These are phyloP conservation scores for Nicotiana benthamiana DNA, from an alignment of 257 asterid species.

Conservation along the genomic window DNA sequence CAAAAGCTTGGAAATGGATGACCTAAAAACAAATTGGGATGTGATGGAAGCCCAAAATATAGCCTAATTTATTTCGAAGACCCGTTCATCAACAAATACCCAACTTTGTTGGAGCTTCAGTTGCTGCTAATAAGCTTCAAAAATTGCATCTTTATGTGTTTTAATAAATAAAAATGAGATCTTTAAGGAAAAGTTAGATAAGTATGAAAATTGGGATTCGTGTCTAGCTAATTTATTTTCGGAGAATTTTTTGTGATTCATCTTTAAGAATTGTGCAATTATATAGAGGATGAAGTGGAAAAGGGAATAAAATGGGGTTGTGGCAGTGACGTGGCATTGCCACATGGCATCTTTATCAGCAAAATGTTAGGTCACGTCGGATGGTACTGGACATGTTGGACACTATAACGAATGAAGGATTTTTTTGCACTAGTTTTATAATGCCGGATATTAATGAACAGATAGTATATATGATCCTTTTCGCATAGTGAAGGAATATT, in stretches of 20 bases:
- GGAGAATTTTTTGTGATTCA: neutral
- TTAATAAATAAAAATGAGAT: neutral
- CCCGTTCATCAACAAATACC: slow-evolving; percentile 90
- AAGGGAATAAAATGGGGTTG: too few relatives aligned
- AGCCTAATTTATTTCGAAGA: slow-evolving; percentile 57
- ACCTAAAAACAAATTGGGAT: slow-evolving; percentile 79
- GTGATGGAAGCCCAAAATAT: slow-evolving; percentile 68
- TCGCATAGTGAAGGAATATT: too few relatives aligned
- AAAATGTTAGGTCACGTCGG: too few relatives aligned
- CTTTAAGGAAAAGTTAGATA: neutral
- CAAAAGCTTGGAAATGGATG: slow-evolving; percentile 81
- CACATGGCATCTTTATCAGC: too few relatives aligned
- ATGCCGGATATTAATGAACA: too few relatives aligned
- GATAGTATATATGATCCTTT: too few relatives aligned
- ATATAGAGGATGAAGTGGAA: too few relatives aligned
- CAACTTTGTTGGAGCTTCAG: slow-evolving; percentile 55
- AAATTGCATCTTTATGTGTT: neutral
- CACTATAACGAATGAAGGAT: accelerated
- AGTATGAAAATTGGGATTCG: neutral
- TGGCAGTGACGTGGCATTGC: too few relatives aligned
- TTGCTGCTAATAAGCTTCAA: slow-evolving; percentile 54
- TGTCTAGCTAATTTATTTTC: neutral
- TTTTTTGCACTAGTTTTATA: too few relatives aligned
- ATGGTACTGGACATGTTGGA: too few relatives aligned
- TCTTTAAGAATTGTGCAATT: too few relatives aligned